A percentile compares a stretch with the other conserved stretches of the same genome.
Conservation (phyloP, 176 grass and related monocot species). For the Luzula sylvatica region DNA sequence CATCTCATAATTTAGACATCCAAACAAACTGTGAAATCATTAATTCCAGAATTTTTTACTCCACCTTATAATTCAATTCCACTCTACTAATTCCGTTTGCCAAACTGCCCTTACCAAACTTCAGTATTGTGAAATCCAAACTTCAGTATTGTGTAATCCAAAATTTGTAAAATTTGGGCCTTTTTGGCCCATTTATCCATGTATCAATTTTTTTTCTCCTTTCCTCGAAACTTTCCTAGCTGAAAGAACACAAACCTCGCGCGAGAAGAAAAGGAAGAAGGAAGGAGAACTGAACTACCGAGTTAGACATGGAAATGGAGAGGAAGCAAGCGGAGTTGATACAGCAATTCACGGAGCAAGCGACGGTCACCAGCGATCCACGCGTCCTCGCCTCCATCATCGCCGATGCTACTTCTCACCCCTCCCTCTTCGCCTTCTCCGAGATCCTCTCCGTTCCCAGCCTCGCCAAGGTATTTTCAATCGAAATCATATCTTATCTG, state of each 20-base stretch:
- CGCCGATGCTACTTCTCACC: constrained; percentile 87
- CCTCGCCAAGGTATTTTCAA: constrained; percentile 51
- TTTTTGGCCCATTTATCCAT: neutral
- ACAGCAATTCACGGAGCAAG: constrained; percentile 72
- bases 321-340: constrained; percentile 83
- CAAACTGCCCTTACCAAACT: too few relatives aligned
- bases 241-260: neutral
- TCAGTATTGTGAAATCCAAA: too few relatives aligned
- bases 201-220: neutral
- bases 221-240: neutral
- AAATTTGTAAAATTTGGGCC: too few relatives aligned
- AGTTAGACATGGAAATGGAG: constrained; percentile 67
- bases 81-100: too few relatives aligned
- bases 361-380: constrained; percentile 31
- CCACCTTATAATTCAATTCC: too few relatives aligned
- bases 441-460: constrained; percentile 78
- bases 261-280: constrained; percentile 2
- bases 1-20: too few relatives aligned
- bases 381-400: constrained; percentile 59
- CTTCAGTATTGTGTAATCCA: too few relatives aligned
- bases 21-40: too few relatives aligned
- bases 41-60: too few relatives aligned
- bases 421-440: constrained; percentile 90
- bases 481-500: neutral
- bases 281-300: neutral